phyloP scores from a whole-genome alignment of 1,284 basidiomycete species.

The Microbotryum saponariae region DNA sequence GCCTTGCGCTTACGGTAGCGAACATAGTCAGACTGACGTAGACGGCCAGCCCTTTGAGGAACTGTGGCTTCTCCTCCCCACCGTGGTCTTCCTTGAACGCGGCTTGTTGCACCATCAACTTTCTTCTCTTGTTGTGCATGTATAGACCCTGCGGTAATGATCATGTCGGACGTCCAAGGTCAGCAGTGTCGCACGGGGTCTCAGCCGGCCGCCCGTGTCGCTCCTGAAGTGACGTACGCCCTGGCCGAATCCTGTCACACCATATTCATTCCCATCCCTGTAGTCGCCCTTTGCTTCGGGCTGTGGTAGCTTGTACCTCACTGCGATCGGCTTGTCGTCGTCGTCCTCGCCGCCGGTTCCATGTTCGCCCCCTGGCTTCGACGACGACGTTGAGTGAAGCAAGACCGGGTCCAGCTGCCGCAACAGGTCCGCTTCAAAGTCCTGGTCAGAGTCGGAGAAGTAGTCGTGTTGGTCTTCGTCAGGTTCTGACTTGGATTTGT shows the following conservation, averaged over 20 bases:
- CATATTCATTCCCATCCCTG: background rate
- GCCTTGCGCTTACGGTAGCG: background rate
- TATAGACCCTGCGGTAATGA: slow-evolving; percentile 54
- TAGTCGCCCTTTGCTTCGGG: too few relatives aligned
- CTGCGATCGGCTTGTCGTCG: too few relatives aligned
- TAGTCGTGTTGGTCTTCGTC: too few relatives aligned
- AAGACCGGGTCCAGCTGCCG: too few relatives aligned
- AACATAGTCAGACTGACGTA: slow-evolving; percentile 51
- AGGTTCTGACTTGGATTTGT: too few relatives aligned
- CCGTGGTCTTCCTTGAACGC: slow-evolving; percentile 27
- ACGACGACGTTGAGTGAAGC: too few relatives aligned
- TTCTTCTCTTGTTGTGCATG: slow-evolving; percentile 80
- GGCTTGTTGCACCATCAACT: slow-evolving; percentile 47
- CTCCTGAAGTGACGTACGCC: background rate
- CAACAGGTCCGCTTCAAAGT: too few relatives aligned
- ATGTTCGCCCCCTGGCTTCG: too few relatives aligned
- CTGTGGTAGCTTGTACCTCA: too few relatives aligned
- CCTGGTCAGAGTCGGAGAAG: too few relatives aligned
- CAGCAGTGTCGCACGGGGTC: background rate
- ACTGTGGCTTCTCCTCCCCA: slow-evolving; percentile 43
- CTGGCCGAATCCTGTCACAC: background rate
- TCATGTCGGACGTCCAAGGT: background rate
- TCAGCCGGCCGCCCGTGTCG: too few relatives aligned
- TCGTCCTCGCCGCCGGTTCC: too few relatives aligned
- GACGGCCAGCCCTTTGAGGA: slow-evolving; percentile 66